Evolutionary conservation across 176 grass and related monocot genomes (phyloP), one percentile per base, ranked within the genome.

Genomic region (Avena atlantica): DNA sequence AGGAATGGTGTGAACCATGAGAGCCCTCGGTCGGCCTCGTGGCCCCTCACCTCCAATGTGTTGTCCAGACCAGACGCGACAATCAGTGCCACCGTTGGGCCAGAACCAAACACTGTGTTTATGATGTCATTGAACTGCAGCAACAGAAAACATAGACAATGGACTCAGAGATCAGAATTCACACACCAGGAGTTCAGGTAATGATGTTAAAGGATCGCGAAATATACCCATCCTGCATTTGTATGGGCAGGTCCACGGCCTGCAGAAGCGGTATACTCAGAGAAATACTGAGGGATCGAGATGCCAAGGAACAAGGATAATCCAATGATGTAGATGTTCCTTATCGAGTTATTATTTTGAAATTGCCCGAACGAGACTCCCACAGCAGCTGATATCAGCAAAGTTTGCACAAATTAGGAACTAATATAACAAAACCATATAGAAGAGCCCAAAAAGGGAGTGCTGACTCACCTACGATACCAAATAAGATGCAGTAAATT

Each of bases 121-220:
- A 99, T 87, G 81, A 99, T 93, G 77, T 97, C 97, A 42, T 99
- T 99, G 85, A 99, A 99, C 97, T 99, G 97, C 73, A 85, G 68
- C 16, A 15, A 79, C 13, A 34, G n/a, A 57, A 25, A 60, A 27
- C 9, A 31, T 24, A 20, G 49, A 47, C 17, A 12, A 58, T 11
- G 31, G 7, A 24, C 15, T 56, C 63, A 47, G 13, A 72, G 27
- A 71, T 81, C 20, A 73, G 29, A 23, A 27, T 81, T 82, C 78
- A 72, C 8, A 63, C 3, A 63, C 8, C 47, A 67, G 31, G 52
- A 70, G 8, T 85, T 15, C 53, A 88, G 63, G 13, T 25, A 72
- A 13, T 20, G 16, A 45, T 24, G 24, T 44, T 12, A 58, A 85
- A 68, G 69, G 69, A 57, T 20, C 56, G 52, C 24, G 20, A 36